Evolutionary conservation across 495 filamentous ascomycete genomes (phyloP).

Genomic region (Trypethelium eluteriae): DNA sequence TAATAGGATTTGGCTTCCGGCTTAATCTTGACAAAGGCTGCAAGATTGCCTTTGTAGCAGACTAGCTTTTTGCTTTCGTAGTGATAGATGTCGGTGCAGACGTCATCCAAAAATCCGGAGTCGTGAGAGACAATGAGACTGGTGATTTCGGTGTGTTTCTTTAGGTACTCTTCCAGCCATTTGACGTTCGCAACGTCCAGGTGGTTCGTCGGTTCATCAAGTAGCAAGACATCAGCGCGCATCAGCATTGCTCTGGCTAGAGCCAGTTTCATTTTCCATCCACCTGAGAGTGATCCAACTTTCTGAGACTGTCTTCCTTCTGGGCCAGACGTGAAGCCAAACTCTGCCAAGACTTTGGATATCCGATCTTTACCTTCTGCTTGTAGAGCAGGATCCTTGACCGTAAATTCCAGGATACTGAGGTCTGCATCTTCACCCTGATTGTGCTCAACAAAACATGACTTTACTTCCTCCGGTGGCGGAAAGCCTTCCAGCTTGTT

Average conservation of each 20-base stretch:
- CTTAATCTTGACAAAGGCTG: constrained; percentile 80
- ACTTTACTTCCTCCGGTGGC: constrained; percentile 76
- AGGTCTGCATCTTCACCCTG: constrained; percentile 95
- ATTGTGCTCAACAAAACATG: constrained; percentile 98
- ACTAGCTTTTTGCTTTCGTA: constrained; percentile 97
- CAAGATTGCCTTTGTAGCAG: constrained; percentile 89
- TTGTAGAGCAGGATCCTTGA: constrained; percentile 73
- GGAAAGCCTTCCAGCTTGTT: constrained; percentile 98
- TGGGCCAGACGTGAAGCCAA: constrained; percentile 86
- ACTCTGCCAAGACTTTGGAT: constrained; percentile 71
- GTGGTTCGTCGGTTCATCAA: constrained; percentile 99
- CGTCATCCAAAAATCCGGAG: constrained; percentile 90
- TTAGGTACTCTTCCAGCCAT: constrained; percentile 93
- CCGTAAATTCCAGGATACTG: constrained; percentile 84
- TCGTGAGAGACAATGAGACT: constrained; percentile 97
- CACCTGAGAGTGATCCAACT: constrained; percentile 93
- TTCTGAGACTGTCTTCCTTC: constrained; percentile 78
- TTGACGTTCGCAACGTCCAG: constrained; percentile 92
- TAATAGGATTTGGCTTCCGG: constrained; percentile 99
- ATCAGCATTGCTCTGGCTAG: constrained; percentile 94
- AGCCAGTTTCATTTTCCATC: constrained; percentile 99
- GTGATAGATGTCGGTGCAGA: constrained; percentile 98
- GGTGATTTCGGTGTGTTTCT: constrained; percentile 91
- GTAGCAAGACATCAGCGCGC: constrained; percentile 86
- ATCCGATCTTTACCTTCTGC: constrained; percentile 72